These are phyloP conservation scores for Maudiozyma saulgeensis DNA, from an alignment of 805 yeast genomes.

Conservation along the genomic window DNA sequence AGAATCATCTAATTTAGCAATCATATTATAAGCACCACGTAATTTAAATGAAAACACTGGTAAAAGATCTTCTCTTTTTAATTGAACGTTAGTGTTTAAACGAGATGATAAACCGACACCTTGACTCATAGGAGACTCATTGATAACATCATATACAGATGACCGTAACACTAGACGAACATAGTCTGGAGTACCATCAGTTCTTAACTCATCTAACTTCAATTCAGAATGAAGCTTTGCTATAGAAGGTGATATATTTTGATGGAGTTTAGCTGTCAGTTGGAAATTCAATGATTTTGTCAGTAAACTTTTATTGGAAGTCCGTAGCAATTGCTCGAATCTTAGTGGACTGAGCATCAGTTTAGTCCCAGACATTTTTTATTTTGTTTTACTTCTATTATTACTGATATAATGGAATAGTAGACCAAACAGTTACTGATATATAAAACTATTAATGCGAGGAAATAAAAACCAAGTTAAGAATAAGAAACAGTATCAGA, in stretches of 20 bases:
- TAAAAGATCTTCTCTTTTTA: constrained; percentile 86
- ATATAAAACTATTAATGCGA: neutral
- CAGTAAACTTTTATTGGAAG: neutral
- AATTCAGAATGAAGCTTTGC: constrained; percentile 24
- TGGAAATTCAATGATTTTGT: constrained; percentile 1
- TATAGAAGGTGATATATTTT: constrained; percentile 14
- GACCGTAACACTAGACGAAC: constrained; percentile 83
- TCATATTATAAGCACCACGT: constrained; percentile 97
- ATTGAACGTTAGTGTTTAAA: constrained; percentile 61
- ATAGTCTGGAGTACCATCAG: constrained; percentile 80
- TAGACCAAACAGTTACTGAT: neutral
- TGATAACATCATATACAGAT: constrained; percentile 87
- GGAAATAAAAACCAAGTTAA: too few species aligned
- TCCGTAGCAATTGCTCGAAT: neutral
- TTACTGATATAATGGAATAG: neutral
- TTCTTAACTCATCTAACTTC: constrained; percentile 40
- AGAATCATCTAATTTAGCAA: constrained; percentile 65
- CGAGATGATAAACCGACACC: constrained; percentile 70
- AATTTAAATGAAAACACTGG: constrained; percentile 95
- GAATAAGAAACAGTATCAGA: too few species aligned
- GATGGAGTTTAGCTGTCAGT: constrained; percentile 11
- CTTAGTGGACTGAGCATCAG: constrained; percentile 1
- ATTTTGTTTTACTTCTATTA: neutral
- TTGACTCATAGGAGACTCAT: constrained; percentile 74
- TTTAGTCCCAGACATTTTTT: constrained; percentile 4